Conservation (phyloP, 2,329 filamentous ascomycete genomes). For the Claviceps maximensis region DNA sequence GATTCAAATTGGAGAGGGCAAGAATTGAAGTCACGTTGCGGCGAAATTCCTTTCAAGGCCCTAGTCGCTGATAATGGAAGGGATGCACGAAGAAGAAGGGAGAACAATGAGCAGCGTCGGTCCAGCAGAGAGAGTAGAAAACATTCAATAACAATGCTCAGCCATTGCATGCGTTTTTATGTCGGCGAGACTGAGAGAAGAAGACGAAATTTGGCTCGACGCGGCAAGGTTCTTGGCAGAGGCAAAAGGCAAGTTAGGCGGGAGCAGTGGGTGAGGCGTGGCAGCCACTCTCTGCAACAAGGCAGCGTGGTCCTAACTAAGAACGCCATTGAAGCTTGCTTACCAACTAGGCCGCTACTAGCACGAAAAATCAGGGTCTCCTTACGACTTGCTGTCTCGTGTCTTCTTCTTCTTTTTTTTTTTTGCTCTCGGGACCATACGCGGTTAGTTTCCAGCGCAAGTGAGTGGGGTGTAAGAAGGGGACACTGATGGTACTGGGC, state of each 20-base stretch:
- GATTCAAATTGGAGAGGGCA: neutral
- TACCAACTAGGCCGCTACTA: neutral
- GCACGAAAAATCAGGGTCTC: conserved; percentile 1
- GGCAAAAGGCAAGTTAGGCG: neutral
- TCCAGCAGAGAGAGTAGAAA: neutral
- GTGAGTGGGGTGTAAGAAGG: conserved; percentile 4
- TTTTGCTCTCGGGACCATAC: neutral
- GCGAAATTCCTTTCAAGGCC: neutral
- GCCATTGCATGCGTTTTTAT: neutral
- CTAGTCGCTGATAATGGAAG: neutral
- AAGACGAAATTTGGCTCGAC: conserved; percentile 1
- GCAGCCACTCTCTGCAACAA: conserved; percentile 2
- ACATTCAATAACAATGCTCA: neutral
- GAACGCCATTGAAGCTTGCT: conserved; percentile 4
- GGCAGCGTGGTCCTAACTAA: neutral
- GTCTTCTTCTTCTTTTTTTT: neutral
- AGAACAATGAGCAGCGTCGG: no score
- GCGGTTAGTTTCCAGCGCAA: neutral
- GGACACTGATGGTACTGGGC: neutral
- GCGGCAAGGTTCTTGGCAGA: neutral
- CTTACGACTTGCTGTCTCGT: neutral
- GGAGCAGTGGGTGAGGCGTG: neutral
- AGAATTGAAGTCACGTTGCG: neutral
- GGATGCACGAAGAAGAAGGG: neutral
- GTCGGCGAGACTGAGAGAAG: neutral